Evolutionary conservation across 441 rosid genomes (phyloP).

Genomic region (Erodium texanum): DNA sequence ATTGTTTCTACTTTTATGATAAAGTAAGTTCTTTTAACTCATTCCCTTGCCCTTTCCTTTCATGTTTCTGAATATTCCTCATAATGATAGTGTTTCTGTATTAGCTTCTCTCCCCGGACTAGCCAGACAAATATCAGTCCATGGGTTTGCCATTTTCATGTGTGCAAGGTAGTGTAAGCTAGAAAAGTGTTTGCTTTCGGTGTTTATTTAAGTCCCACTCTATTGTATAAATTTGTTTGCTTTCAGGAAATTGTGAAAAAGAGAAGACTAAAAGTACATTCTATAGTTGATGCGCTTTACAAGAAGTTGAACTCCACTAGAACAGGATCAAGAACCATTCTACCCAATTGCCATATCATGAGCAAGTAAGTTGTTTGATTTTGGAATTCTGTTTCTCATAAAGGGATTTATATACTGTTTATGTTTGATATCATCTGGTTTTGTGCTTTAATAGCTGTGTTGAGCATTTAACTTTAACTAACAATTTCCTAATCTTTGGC

Average conservation of each 20-base stretch:
- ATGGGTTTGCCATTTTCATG: slow-evolving; percentile 89
- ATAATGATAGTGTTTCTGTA: slow-evolving; percentile 21
- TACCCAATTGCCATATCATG: slow-evolving; percentile 34
- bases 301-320: slow-evolving; percentile 30
- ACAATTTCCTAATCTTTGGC: background rate
- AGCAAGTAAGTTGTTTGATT: slow-evolving; percentile 86
- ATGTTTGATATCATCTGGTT: background rate
- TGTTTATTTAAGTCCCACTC: slow-evolving; percentile 17
- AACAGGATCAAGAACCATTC: slow-evolving; percentile 28
- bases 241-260: slow-evolving; percentile 56
- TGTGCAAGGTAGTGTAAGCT: slow-evolving; percentile 45
- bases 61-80: slow-evolving; percentile 1
- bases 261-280: slow-evolving; percentile 39
- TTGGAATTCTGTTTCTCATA: background rate
- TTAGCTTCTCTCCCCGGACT: slow-evolving; percentile 52
- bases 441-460: background rate
- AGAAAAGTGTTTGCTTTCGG: slow-evolving; percentile 6
- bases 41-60: slow-evolving; percentile 3
- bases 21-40: slow-evolving; percentile 44
- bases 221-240: slow-evolving; percentile 16
- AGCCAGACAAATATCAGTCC: slow-evolving; percentile 36
- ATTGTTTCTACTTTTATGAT: slow-evolving; percentile 62
- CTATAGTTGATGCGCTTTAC: slow-evolving; percentile 43
- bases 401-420: background rate
- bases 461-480: background rate